Base-by-base conservation (phyloP, 768 basidiomycete genomes). In the Tylopilus intermedius region DNA sequence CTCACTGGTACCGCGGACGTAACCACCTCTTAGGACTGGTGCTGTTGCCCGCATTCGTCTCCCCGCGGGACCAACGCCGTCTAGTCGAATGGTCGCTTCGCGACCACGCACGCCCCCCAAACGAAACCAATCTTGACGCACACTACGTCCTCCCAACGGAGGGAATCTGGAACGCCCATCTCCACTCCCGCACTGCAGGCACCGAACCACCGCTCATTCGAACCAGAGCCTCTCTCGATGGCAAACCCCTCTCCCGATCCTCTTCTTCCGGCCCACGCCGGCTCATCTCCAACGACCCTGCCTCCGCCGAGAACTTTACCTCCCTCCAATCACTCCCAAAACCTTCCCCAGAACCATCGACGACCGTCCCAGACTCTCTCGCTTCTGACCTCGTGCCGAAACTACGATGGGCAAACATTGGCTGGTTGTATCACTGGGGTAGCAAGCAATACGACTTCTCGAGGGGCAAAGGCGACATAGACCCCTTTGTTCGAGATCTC, bases 361-460 rank as follows among this genome's bases (percentile, higher is more conserved):
- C 75, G 2, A 81, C 82, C 2, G 73, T 80, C 3, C 74, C 70
- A 10, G 76, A 85, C 1, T 65, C 73, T 8, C 66, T 68, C 3
- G 72, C 81, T 2, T 79, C 79, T 1, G 71, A 78, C 26, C 78
- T 97, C 13, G 60, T 94, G 14, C 75, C 74, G 5, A 94, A 90
- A 66, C 67, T 99, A 45, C 80, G 95, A 45, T 99, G 95, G 95
- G 88, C 92, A 2, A 98, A 95, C 62, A 87, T 99, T 45, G 95
- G 95, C 9, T 90, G 89, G 83, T 90, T 81, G 48, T 99, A 99
- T 69, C 92, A 98, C 72, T 97, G 95, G 95, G 89, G 90, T 3
- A 89, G 83, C 27, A 99, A 98, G 63, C 85, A 89, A 53, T 99
- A 99, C 64, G 91, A 96, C 63, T 94, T 96, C 59, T 78, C 81